These are phyloP conservation scores for Gilbertella persicaria DNA, from an alignment of 371 early-diverging fungal genomes.

Conservation along the genomic window DNA sequence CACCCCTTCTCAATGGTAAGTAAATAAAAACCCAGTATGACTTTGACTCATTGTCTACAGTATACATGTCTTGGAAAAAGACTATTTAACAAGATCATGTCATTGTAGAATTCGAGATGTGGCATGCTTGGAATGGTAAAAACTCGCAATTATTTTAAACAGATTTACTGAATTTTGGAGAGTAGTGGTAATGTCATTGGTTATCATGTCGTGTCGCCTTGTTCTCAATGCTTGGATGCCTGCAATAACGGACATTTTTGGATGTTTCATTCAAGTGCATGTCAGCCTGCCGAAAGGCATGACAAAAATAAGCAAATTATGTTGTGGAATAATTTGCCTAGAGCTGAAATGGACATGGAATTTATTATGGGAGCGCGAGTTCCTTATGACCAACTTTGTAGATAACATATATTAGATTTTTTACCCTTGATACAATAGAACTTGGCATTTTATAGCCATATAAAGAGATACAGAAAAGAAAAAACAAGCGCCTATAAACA, in stretches of 20 bases:
- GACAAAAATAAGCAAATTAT: conserved; percentile 37
- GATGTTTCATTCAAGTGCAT: conserved; percentile 94
- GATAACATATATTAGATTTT: no score
- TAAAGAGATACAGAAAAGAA: no score
- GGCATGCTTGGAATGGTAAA: conserved; percentile 90
- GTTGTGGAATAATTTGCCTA: conserved; percentile 54
- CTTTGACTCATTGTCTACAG: conserved; percentile 31
- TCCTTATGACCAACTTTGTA: conserved; percentile 27
- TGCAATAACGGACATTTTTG: conserved; percentile 98
- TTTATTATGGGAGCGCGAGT: conserved; percentile 21
- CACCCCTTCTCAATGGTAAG: conserved; percentile 79
- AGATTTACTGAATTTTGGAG: not conserved
- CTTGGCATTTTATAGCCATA: no score
- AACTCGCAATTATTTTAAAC: not conserved
- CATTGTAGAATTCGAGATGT: conserved; percentile 92
- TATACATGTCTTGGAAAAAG: conserved; percentile 87
- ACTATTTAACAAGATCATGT: conserved; percentile 92
- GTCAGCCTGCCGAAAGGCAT: conserved; percentile 54
- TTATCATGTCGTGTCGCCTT: conserved; percentile 96
- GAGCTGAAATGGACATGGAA: conserved; percentile 50
- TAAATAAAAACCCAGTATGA: not conserved
- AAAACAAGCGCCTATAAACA: no score
- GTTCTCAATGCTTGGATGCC: conserved; percentile 85
- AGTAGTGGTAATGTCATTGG: conserved; percentile 90
- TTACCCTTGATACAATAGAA: no score